phyloP scores from a whole-genome alignment of 805 yeast species.

The Kodamaea kakaduensis region DNA sequence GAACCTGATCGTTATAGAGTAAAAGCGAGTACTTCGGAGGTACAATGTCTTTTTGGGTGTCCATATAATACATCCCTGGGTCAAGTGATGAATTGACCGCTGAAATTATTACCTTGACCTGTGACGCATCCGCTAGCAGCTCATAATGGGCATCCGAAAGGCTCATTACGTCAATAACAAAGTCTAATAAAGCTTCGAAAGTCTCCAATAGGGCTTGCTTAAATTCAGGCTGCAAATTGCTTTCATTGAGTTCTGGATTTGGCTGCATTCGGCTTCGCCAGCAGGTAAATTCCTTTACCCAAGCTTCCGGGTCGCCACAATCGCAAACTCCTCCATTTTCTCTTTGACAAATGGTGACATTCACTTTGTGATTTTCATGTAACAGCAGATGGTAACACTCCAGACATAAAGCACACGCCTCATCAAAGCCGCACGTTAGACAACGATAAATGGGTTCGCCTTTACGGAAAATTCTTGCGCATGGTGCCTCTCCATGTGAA shows the following conservation, averaged over 20 bases:
- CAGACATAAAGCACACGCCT: conserved; percentile 78
- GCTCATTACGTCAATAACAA: conserved; percentile 56
- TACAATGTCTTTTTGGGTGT: neutral
- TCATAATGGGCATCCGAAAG: conserved; percentile 41
- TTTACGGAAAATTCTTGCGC: conserved; percentile 65
- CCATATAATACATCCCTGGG: neutral
- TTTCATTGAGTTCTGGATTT: conserved; percentile 1
- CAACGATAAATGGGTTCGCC: conserved; percentile 86
- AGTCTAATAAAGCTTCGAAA: conserved; percentile 51
- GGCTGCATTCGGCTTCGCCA: conserved; percentile 13
- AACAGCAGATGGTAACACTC: conserved; percentile 65
- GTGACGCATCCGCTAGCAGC: neutral
- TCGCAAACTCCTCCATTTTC: conserved; percentile 82
- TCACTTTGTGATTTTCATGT: conserved; percentile 71
- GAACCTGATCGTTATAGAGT: conserved; percentile 75
- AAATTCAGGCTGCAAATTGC: conserved; percentile 43
- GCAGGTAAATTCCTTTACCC: conserved; percentile 56
- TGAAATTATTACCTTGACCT: neutral
- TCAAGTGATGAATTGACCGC: conserved; percentile 1
- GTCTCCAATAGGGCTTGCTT: conserved; percentile 34
- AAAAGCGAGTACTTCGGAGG: conserved; percentile 48
- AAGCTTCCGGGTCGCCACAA: conserved; percentile 87
- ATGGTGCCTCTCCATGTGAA: conserved; percentile 62
- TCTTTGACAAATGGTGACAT: conserved; percentile 57
- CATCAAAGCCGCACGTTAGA: conserved; percentile 71